Conservation (phyloP, 163 green algal species). For the Chlorella variabilis region DNA sequence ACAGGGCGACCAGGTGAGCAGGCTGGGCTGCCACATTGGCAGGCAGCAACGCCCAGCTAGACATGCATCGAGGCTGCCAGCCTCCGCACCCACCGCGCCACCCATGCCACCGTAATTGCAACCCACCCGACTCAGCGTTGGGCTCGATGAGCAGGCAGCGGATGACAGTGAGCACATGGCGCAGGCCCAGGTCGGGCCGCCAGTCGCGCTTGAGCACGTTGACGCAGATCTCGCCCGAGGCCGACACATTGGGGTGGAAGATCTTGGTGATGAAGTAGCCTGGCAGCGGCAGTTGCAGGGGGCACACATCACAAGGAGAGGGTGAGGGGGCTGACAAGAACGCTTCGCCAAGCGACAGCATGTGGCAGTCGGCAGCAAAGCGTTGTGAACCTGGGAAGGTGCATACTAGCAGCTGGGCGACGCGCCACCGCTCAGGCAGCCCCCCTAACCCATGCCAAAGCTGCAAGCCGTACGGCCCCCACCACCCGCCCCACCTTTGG, state of each 20-base stretch:
- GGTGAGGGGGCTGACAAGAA: neutral
- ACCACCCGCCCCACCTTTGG: conserved; percentile 72
- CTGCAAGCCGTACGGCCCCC: neutral
- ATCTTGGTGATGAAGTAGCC: conserved; percentile 90
- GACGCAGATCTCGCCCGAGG: conserved; percentile 96
- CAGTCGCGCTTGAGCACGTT: conserved; percentile 98
- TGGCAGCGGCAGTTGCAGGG: conserved; percentile 25
- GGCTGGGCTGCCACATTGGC: no score
- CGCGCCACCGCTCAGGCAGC: no score
- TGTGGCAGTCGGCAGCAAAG: no score
- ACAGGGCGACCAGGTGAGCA: no score
- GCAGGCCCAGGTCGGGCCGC: conserved; percentile 71
- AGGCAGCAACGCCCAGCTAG: no score
- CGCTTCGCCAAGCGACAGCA: no score
- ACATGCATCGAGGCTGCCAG: neutral
- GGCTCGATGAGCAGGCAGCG: conserved; percentile 95
- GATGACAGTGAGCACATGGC: conserved; percentile 87
- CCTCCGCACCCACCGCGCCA: neutral
- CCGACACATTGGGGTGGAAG: conserved; percentile 97
- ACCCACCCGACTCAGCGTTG: conserved; percentile 83
- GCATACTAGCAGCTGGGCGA: no score
- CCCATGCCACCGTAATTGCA: no score
- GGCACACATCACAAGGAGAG: neutral
- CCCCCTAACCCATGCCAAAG: neutral
- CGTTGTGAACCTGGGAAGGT: no score